Base-by-base conservation (phyloP, 495 filamentous ascomycete genomes). In the Xylaria longipes region DNA sequence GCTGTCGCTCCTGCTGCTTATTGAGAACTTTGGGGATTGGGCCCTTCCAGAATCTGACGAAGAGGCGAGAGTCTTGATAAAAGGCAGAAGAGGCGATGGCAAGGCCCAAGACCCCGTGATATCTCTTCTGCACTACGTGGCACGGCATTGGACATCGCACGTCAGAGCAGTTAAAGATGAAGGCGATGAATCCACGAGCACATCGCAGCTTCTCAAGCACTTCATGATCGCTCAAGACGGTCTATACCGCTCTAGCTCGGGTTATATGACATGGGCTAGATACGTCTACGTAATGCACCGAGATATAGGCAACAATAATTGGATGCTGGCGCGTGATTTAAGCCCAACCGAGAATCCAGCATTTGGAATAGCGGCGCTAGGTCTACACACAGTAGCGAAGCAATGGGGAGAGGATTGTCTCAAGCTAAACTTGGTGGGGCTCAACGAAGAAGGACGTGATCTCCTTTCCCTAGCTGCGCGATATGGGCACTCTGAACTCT, bases 211-310 rank as follows among this genome's bases (percentile, higher is more conserved):
- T 17, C 60, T 45, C 39, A 63, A 63, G 39, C n/a, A 35, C 20
- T 62, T 62, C 58, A 62, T 62, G 58, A 43, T 63, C 60, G 60
- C 35, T 20, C 37, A 25, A 45, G 60, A 63, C 39, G 20, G 12
- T 17, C n/a, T 7, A 15, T 29, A 45, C 9, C 1, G 22, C 7
- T 63, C 39, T 45, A 45, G n/a, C 9, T 45, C 12, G 20, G 60
- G 0, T 9, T 63, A 63, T 11, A 3, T 15, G 37, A 17, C 20
- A 9, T 63, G 39, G 60, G 37, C 11, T 27, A 35, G 5, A 35
- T 57, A 57, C 27, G 11, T 39, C 11, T 39, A 8, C 37, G 4
- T 39, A 39, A 39, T 1, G 37, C 1, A 9, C 37, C 11, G 11
- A 3, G 37, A 39, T 8, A 12, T 1, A 3, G 7, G 1, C 7